phyloP scores from a whole-genome alignment of 139 green algal species.

The Monoraphidium neglectum region DNA sequence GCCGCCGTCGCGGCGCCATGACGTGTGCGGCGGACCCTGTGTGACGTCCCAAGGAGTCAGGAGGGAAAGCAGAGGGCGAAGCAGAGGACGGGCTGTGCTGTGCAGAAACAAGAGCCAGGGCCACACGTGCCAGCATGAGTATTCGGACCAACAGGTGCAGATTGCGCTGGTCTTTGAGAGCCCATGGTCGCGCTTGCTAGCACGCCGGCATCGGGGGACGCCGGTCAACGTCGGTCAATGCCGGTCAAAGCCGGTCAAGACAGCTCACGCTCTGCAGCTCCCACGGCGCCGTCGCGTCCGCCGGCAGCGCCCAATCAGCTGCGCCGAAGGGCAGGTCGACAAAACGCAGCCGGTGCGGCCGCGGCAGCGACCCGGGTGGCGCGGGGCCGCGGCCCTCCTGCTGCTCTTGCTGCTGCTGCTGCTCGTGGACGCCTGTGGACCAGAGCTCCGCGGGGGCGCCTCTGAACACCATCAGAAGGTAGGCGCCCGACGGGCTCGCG shows the following conservation, averaged over 20 bases:
- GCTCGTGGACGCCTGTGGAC: constrained; percentile 39
- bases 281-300: background rate
- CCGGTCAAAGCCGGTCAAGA: background rate
- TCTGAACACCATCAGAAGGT: constrained; percentile 74
- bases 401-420: constrained; percentile 9
- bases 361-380: background rate
- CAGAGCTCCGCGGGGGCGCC: constrained; percentile 79
- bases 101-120: no score
- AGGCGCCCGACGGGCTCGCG: constrained; percentile 60
- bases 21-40: no score
- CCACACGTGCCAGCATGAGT: no score
- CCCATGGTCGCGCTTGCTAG: no score
- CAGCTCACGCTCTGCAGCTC: constrained; percentile 13
- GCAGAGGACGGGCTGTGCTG: no score
- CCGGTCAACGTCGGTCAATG: no score
- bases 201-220: no score
- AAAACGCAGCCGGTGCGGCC: constrained; percentile 60
- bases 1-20: no score
- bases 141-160: no score
- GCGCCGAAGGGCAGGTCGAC: constrained; percentile 81
- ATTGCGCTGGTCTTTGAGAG: no score
- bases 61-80: no score
- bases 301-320: constrained; percentile 74
- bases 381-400: background rate
- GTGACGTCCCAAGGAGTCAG: no score